Conservation (phyloP, 495 filamentous ascomycete genomes). For the Niebla homalea region DNA sequence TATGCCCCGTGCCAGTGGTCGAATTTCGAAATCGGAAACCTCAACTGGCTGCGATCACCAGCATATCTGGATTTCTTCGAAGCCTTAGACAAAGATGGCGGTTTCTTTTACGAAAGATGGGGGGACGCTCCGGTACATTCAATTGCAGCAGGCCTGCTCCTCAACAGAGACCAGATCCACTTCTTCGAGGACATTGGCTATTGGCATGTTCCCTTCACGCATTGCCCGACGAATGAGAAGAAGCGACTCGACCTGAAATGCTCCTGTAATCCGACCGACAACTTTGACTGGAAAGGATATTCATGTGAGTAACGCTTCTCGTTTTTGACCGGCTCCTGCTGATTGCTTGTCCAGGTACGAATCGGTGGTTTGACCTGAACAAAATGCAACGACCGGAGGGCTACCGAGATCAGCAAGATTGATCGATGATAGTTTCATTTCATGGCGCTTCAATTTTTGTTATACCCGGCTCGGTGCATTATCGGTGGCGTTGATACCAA, state of each 20-base stretch:
- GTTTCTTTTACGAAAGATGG: slow-evolving; percentile 92
- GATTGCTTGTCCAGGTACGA: slow-evolving; percentile 44
- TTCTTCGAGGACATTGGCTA: slow-evolving; percentile 99
- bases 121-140: slow-evolving; percentile 86
- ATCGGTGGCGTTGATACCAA: too few relatives aligned
- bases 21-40: slow-evolving; percentile 79
- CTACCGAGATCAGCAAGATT: slow-evolving; percentile 57
- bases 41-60: slow-evolving; percentile 71
- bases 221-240: slow-evolving; percentile 84
- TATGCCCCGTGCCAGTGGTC: slow-evolving; percentile 49
- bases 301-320: slow-evolving; percentile 52
- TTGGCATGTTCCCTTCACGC: slow-evolving; percentile 97
- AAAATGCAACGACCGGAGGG: slow-evolving; percentile 67
- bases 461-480: too few relatives aligned
- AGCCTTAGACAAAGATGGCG: slow-evolving; percentile 64
- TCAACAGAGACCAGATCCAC: slow-evolving; percentile 86
- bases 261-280: slow-evolving; percentile 86
- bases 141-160: slow-evolving; percentile 75
- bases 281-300: slow-evolving; percentile 98
- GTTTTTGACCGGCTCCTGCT: not conserved
- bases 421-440: slow-evolving; percentile 3
- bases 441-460: too few relatives aligned
- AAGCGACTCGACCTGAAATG: slow-evolving; percentile 69
- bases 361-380: slow-evolving; percentile 72
- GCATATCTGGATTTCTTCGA: slow-evolving; percentile 73